Percentiles rank a stretch among this genome's conserved stretches.
Evolutionary conservation across 768 basidiomycete species (phyloP).

Genomic region (Rhodocollybia butyracea): DNA sequence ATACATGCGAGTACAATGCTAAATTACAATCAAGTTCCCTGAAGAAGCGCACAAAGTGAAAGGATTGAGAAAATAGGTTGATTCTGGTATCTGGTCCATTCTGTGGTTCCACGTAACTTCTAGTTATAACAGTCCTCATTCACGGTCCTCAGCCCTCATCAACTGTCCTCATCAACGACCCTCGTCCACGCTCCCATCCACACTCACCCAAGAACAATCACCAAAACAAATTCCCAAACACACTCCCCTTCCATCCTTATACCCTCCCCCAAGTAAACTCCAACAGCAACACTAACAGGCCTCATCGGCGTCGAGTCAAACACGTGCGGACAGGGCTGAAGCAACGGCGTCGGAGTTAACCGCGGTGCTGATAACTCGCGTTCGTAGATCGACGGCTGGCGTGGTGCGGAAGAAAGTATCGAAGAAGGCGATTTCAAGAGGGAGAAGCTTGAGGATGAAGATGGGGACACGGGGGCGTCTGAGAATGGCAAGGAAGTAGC

Average conservation of each 20-base stretch:
- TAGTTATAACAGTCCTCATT: no score
- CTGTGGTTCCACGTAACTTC: no score
- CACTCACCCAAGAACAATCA: no score
- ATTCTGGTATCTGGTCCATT: no score
- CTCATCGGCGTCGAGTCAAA: conserved; percentile 62
- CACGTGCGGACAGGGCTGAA: conserved; percentile 77
- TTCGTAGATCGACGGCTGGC: conserved; percentile 73
- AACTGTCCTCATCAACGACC: no score
- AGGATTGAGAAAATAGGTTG: no score
- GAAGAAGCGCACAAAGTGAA: no score
- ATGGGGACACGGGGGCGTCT: no score
- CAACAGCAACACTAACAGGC: conserved; percentile 54
- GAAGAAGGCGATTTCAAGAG: neutral
- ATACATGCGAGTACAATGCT: no score
- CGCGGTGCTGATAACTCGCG: conserved; percentile 62
- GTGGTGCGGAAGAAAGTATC: conserved; percentile 31
- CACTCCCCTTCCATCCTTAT: conserved; percentile 32
- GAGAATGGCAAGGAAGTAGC: no score
- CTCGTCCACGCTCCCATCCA: no score
- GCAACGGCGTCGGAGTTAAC: conserved; percentile 44
- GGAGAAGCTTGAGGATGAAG: conserved; percentile 14
- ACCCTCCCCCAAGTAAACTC: conserved; percentile 39
- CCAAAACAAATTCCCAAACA: conserved; percentile 47
- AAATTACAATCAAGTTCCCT: no score
- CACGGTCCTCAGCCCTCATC: conserved; percentile 27